Base-by-base conservation (phyloP, 1,284 basidiomycete genomes). In the Microbotryum silenes-acaulis region DNA sequence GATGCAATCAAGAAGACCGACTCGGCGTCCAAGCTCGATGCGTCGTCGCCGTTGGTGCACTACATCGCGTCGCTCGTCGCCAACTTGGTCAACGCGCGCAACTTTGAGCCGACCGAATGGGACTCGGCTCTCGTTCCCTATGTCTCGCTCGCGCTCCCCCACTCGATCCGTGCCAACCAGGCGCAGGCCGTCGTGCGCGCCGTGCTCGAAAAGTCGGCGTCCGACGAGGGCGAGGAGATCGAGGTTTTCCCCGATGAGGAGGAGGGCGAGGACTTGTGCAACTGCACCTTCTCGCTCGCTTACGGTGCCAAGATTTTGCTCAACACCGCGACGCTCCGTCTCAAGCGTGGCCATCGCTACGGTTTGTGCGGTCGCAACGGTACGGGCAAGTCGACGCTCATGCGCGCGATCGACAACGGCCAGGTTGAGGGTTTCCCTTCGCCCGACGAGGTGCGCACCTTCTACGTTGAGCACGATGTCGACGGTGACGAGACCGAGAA, bases 401-500 rank as follows among this genome's bases (percentile, higher is more conserved):
- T 97, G 93, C 63, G 72, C 56, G 72, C 73, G 54, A 74, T 74
- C 66, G 69, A 72, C 59, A 74, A 72, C 67, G 81, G 89, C 67
- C 92, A 97, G 80, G 91, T 97, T 72, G 93, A 97, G 76, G 92
- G 93, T 72, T 97, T 97, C 87, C 93, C 93, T 25, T 91, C 89
- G 46, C 90, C 89, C 61, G 88, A 92, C 67, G 87, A 91, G 75
- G 92, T 97, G 77, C 89, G 92, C 75, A 97, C 92, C 70, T 96
- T 94, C 85, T 96, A 96, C 80, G 93, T 97, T 75, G 92, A 96
- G 82, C 92, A 97, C 82, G 92, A 96, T 45, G 71, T 97, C 72
- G 93, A 97, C 74, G 92, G 93, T 63, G 88, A 84, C 76, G 93
- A 96, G 79, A 91, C 85, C 68, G 89, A 91, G 37, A 96, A 88